Conservation (phyloP, 352 stramenopile species). For the Globisporangium canariense region DNA sequence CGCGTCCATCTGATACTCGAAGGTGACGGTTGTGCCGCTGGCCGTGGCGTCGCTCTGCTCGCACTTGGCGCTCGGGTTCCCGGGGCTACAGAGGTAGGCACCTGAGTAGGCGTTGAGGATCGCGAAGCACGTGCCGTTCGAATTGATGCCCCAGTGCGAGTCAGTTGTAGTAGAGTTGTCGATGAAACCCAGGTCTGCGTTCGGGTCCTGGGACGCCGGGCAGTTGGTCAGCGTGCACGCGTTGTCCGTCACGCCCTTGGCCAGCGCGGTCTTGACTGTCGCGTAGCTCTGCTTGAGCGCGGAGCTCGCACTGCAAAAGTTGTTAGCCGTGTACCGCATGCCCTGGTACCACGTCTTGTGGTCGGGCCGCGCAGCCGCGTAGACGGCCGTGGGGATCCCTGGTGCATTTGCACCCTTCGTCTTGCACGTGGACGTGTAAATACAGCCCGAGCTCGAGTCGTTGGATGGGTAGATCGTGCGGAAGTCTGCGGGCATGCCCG, state of each 20-base stretch:
- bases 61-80: conserved; percentile 49
- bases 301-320: conserved; percentile 31
- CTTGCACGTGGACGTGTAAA: conserved; percentile 36
- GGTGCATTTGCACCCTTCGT: conserved; percentile 50
- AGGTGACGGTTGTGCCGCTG: conserved; percentile 54
- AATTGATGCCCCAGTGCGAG: conserved; percentile 63
- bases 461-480: conserved; percentile 3
- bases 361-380: conserved; percentile 15
- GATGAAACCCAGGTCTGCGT: conserved; percentile 49
- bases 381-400: conserved; percentile 42
- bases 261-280: conserved; percentile 36
- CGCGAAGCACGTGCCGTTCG: conserved; percentile 60
- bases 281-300: conserved; percentile 39
- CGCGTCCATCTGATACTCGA: conserved; percentile 73
- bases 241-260: conserved; percentile 43
- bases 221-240: conserved; percentile 41
- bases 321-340: conserved; percentile 55
- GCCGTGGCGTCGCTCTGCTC: conserved; percentile 35
- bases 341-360: conserved; percentile 50
- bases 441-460: conserved; percentile 27
- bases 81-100: conserved; percentile 53
- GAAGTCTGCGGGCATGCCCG: conserved; percentile 25
- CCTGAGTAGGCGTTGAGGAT: conserved; percentile 64
- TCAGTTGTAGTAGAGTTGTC: conserved; percentile 25
- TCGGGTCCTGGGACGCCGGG: conserved; percentile 45